Evolutionary conservation across 176 grass and related monocot genomes (phyloP), one percentile per base, ranked within the genome.

Genomic region (Metroxylon sagu): DNA sequence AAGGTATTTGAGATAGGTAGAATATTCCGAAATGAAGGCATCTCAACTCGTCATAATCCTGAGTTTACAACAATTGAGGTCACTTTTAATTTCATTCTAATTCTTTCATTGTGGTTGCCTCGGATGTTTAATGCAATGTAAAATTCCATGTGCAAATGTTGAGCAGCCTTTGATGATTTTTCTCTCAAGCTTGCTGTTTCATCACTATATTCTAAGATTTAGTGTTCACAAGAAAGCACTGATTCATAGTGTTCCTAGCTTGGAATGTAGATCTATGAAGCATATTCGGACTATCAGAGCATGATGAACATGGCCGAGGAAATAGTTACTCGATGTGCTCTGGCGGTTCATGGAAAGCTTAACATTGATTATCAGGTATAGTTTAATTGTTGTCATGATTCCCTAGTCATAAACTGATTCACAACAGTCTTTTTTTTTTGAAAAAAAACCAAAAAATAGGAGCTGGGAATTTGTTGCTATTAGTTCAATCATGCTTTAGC

Each of bases 21-120:
- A 85, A 98, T 92, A 85, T 98, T 92, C 53, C 62, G 93, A 61
- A 98, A 98, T 68, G 93, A 98, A 88, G 93, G 93, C 76, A 83
- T 98, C 35, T 98, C 93, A 58, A 92, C 87, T 69, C 93, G 93
- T 39, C 93, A 98, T 57, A 98, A 98, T 85, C 93, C 93, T 77
- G 93, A 98, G 74, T 98, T 98, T 85, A 92, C 93, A 25, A 91
- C 93, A 56, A 92, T 98, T 23, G 93, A 98, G 85, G 93, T 92
- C 56, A 71, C 6, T 66, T 49, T 67, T 49, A 25, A 18, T 35
- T 50, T 21, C 21, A 56, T 31, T 43, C 1, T 50, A 7, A 12
- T 43, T 43, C 7, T 14, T 39, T 43, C 35, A 14, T 43, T 43
- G 35, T 43, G 35, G 12, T 43, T 43, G 10, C 35, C 8, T 10